Evolutionary conservation across 169 alveolate species (phyloP).

Genomic region (Perkinsus marinus): DNA sequence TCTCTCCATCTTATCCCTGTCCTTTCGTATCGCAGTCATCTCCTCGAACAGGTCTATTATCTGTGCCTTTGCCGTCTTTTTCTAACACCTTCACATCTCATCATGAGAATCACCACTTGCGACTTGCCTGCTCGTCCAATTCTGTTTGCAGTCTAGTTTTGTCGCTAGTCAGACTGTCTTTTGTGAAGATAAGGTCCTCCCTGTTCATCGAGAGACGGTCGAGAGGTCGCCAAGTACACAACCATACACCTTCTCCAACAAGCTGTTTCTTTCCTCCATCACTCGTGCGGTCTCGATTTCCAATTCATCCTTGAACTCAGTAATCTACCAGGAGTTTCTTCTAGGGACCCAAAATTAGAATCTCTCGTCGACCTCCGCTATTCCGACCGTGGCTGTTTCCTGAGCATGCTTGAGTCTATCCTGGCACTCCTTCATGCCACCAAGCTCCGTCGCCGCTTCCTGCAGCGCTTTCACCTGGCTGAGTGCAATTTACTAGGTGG

Average conservation of each 20-base stretch:
- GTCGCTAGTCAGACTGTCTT: not conserved
- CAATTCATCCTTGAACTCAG: not conserved
- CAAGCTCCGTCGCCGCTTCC: not conserved
- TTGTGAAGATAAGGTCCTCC: not conserved
- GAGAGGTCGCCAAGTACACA: not conserved
- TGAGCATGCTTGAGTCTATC: not conserved
- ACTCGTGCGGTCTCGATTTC: conserved; percentile 8
- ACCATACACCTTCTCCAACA: not conserved
- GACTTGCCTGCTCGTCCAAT: not conserved
- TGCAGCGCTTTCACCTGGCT: conserved; percentile 11
- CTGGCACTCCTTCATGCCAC: conserved; percentile 1
- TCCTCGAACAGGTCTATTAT: not conserved
- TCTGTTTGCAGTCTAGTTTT: not conserved
- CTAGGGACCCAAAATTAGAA: no score
- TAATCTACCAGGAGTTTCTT: not conserved
- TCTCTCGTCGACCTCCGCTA: not conserved
- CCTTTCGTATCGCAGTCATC: not conserved
- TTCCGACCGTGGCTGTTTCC: not conserved
- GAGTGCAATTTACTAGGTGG: not conserved
- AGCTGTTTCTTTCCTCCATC: not conserved
- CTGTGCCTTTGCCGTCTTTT: not conserved
- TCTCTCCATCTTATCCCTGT: conserved; percentile 2
- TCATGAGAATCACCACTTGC: not conserved
- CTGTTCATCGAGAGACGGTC: not conserved
- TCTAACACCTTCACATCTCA: conserved; percentile 1